A percentile compares a stretch with the other conserved stretches of the same genome.
Conservation (phyloP, 2,329 filamentous ascomycete genomes). For the Scytalidium lignicola region DNA sequence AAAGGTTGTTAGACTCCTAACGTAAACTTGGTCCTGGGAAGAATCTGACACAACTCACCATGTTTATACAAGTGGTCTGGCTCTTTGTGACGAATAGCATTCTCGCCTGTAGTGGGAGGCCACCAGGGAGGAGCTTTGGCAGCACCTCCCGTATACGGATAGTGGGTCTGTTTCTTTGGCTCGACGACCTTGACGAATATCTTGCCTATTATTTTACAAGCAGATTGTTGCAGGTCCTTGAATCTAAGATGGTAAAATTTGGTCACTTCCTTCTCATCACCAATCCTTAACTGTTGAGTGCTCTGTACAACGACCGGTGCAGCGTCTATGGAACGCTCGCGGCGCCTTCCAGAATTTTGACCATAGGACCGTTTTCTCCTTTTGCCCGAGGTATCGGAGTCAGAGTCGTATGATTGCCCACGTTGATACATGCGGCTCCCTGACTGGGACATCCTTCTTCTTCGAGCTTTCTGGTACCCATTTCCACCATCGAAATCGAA, state of each 20-base stretch:
- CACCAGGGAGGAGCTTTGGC: constrained; percentile 62
- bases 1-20: neutral
- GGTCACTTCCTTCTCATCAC: constrained; percentile 49
- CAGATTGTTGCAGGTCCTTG: constrained; percentile 63
- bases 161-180: constrained; percentile 71
- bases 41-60: constrained; percentile 38
- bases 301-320: constrained; percentile 14
- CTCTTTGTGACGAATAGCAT: constrained; percentile 62
- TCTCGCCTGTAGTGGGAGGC: constrained; percentile 51
- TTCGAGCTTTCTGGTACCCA: constrained; percentile 11
- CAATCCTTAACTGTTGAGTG: constrained; percentile 40
- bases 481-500: constrained; percentile 12
- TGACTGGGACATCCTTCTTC: constrained; percentile 13
- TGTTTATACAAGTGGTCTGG: constrained; percentile 68
- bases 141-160: constrained; percentile 65
- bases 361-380: constrained; percentile 7
- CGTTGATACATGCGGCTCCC: constrained; percentile 8
- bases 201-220: constrained; percentile 69
- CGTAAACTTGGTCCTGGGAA: too few species aligned
- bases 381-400: constrained; percentile 17
- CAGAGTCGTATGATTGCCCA: constrained; percentile 19
- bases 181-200: constrained; percentile 71
- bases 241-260: constrained; percentile 58
- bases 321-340: neutral
- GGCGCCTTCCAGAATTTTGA: neutral